These are phyloP conservation scores for Suillus sp. DNA, from an alignment of 768 basidiomycete species.

Conservation along the genomic window DNA sequence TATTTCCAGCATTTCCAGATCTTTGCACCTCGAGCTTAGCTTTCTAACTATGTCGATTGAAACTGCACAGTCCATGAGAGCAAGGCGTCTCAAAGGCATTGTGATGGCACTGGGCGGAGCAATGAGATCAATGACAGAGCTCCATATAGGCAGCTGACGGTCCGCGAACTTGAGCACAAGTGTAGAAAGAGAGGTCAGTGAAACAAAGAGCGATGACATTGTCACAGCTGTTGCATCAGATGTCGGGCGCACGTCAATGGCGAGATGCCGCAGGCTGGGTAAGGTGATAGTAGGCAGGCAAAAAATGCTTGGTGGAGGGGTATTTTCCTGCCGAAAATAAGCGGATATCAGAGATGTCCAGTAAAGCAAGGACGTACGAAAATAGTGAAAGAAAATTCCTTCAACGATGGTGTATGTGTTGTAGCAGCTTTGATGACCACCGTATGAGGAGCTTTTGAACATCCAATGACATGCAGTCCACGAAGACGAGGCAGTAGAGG, in stretches of 20 bases:
- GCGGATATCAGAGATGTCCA: conserved; percentile 9
- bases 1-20: conserved; percentile 53
- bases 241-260: conserved; percentile 50
- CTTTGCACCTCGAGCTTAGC: conserved; percentile 45
- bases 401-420: conserved; percentile 53
- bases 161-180: conserved; percentile 11
- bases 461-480: conserved; percentile 63
- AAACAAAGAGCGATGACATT: neutral
- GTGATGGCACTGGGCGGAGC: conserved; percentile 39
- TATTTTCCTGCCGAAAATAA: conserved; percentile 17
- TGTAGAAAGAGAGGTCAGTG: conserved; percentile 11
- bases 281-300: conserved; percentile 35
- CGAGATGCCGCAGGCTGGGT: conserved; percentile 49
- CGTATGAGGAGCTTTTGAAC: conserved; percentile 57
- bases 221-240: conserved; percentile 15
- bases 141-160: conserved; percentile 31
- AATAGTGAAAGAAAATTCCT: conserved; percentile 62
- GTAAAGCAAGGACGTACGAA: conserved; percentile 44
- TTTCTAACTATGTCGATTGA: conserved; percentile 39
- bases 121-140: conserved; percentile 45
- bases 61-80: conserved; percentile 50
- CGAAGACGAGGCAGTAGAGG: conserved; percentile 52
- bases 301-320: conserved; percentile 16
- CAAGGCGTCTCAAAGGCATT: conserved; percentile 43
- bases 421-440: conserved; percentile 46